Conservation (phyloP, 2,329 filamentous ascomycete species). For the Pyricularia grisea region DNA sequence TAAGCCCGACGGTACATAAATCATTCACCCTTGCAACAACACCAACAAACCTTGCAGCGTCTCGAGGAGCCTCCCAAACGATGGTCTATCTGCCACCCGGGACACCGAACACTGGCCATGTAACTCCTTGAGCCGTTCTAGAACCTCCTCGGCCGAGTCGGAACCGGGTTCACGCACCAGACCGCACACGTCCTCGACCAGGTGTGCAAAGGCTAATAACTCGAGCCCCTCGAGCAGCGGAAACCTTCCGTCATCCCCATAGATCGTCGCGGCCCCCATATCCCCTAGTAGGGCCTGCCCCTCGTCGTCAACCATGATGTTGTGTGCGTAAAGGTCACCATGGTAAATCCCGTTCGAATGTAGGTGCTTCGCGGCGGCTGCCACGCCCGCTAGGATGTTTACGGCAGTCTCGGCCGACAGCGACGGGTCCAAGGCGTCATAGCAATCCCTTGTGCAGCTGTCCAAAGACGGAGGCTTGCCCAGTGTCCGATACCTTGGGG, state of each 20-base stretch:
- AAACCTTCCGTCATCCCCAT: conserved; percentile 16
- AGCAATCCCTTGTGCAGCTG: conserved; percentile 35
- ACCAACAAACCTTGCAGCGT: conserved; percentile 13
- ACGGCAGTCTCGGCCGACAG: conserved; percentile 21
- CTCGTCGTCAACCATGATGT: conserved; percentile 29
- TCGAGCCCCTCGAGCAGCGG: conserved; percentile 30
- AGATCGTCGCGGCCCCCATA: conserved; percentile 37
- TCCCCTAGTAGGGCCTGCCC: conserved; percentile 36
- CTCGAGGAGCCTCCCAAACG: conserved; percentile 20
- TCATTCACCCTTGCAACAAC: conserved; percentile 6
- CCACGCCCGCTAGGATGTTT: conserved; percentile 28
- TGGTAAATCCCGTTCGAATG: conserved; percentile 32
- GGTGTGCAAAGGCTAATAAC: conserved; percentile 35
- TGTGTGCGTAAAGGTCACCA: conserved; percentile 38
- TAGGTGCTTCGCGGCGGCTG: conserved; percentile 31
- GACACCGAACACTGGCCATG: conserved; percentile 17
- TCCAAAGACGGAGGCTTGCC: conserved; percentile 33
- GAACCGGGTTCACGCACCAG: conserved; percentile 15
- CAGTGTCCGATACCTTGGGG: conserved; percentile 29
- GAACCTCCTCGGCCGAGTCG: conserved; percentile 3
- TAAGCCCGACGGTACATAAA: neutral
- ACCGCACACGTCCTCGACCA: conserved; percentile 33
- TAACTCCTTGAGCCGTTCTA: conserved; percentile 16
- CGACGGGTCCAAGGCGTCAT: conserved; percentile 16
- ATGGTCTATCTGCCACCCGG: conserved; percentile 18